Conservation (phyloP, 2,329 filamentous ascomycete species). For the Diaporthe caulivora region DNA sequence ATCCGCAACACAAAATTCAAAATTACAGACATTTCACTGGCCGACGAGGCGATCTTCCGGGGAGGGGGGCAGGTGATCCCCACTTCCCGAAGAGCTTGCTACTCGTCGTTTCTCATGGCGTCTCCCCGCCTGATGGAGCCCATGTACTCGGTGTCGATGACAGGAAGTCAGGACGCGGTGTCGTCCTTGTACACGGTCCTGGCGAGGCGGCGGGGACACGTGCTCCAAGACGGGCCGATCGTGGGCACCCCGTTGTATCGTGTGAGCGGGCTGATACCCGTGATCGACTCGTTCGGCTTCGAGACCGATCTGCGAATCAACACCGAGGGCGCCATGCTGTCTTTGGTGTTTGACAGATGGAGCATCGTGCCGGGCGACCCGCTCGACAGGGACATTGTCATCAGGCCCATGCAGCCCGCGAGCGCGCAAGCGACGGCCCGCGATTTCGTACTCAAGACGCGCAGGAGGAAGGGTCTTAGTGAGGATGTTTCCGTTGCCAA, state of each 20-base stretch:
- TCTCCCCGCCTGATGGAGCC: slow-evolving; percentile 97
- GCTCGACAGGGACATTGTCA: slow-evolving; percentile 85
- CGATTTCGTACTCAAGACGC: slow-evolving; percentile 97
- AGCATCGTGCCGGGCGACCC: slow-evolving; percentile 96
- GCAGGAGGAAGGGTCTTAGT: slow-evolving; percentile 90
- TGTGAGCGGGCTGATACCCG: slow-evolving; percentile 90
- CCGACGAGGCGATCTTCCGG: slow-evolving; percentile 91
- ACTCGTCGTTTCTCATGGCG: slow-evolving; percentile 97
- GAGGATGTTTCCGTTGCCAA: slow-evolving; percentile 97
- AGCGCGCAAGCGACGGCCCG: slow-evolving; percentile 89
- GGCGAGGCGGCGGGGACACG: slow-evolving; percentile 88
- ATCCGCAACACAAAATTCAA: slow-evolving; percentile 99
- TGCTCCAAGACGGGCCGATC: slow-evolving; percentile 92
- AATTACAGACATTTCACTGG: slow-evolving; percentile 89
- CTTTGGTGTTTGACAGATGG: slow-evolving; percentile 95
- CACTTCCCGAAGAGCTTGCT: slow-evolving; percentile 91
- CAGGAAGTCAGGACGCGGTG: slow-evolving; percentile 89
- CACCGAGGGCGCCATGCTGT: slow-evolving; percentile 92
- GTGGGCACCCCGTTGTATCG: slow-evolving; percentile 94
- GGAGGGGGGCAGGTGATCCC: slow-evolving; percentile 98
- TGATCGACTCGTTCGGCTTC: slow-evolving; percentile 98
- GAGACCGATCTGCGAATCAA: slow-evolving; percentile 97
- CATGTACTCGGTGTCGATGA: slow-evolving; percentile 92
- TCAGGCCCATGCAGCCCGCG: slow-evolving; percentile 88
- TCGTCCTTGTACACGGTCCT: slow-evolving; percentile 93